These are phyloP conservation scores for Arbutus unedo DNA, from an alignment of 148 eudicot species.

Conservation along the genomic window DNA sequence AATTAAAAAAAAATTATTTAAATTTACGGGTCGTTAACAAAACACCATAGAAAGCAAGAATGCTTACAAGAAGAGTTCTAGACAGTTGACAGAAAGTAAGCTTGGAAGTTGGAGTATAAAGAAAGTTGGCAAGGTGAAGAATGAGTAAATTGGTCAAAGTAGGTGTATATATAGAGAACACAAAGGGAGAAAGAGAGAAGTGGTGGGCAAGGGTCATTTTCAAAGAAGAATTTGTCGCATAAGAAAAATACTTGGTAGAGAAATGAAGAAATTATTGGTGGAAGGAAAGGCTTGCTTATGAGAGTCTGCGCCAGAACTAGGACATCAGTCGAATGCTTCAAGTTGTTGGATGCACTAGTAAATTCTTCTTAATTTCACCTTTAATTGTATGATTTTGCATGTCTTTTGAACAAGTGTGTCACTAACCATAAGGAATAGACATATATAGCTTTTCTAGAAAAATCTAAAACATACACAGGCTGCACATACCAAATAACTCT, in stretches of 20 bases:
- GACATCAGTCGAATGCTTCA: no score
- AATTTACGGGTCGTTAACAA: no score
- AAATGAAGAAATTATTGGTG: no score
- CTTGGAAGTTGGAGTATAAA: not conserved
- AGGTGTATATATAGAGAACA: constrained; percentile 3
- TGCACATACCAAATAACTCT: no score
- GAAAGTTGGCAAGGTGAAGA: constrained; percentile 7
- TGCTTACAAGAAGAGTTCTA: not conserved
- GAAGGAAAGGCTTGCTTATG: no score
- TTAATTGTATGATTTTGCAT: not conserved
- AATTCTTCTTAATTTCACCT: not conserved
- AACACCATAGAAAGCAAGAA: not conserved
- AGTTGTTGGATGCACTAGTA: not conserved
- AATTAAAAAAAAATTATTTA: no score
- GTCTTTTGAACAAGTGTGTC: not conserved
- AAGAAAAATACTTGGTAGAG: no score
- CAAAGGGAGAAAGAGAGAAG: not conserved
- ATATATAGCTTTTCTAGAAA: no score
- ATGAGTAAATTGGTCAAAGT: not conserved
- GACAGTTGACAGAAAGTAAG: not conserved
- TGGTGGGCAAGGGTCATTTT: not conserved
- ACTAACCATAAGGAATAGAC: not conserved
- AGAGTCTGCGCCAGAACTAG: no score
- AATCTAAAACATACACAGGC: no score
- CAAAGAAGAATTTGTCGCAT: no score